phyloP scores from a whole-genome alignment of 495 filamentous ascomycete genomes.

The Elaphomyces granulatus region DNA sequence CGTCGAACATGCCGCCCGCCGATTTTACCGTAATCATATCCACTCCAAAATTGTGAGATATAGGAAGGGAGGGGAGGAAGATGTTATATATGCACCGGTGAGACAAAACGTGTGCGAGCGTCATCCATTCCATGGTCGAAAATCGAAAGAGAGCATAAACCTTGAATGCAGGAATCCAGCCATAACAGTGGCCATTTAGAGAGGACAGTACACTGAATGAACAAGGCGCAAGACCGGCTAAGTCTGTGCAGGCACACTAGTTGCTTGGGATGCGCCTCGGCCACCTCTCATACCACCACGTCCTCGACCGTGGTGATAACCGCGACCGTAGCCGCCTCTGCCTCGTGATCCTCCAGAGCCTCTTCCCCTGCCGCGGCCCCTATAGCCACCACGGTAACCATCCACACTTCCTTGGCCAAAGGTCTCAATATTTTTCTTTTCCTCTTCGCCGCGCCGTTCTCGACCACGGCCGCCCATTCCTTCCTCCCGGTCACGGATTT shows the following conservation, averaged over 20 bases:
- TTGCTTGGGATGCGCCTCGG: constrained; percentile 26
- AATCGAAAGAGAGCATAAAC: too few relatives aligned
- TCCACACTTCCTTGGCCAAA: constrained; percentile 98
- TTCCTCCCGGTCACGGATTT: constrained; percentile 81
- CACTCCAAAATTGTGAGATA: too few relatives aligned
- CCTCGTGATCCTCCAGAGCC: constrained; percentile 36
- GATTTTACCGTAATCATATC: too few relatives aligned
- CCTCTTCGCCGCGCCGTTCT: constrained; percentile 84
- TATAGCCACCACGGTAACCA: constrained; percentile 59
- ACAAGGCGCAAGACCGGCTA: too few relatives aligned
- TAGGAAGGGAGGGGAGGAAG: too few relatives aligned
- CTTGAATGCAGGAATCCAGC: too few relatives aligned
- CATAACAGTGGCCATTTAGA: too few relatives aligned
- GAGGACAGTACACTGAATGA: too few relatives aligned
- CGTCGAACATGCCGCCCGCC: too few relatives aligned
- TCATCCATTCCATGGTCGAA: too few relatives aligned
- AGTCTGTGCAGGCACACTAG: constrained; percentile 28
- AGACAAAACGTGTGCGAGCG: too few relatives aligned
- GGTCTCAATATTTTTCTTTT: constrained; percentile 91
- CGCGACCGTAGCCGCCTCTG: constrained; percentile 41
- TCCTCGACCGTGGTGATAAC: constrained; percentile 26
- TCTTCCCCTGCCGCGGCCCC: constrained; percentile 54
- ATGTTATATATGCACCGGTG: too few relatives aligned
- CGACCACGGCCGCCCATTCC: constrained; percentile 53
- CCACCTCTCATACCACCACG: constrained; percentile 25